Conservation (phyloP, 257 asterid genomes). For the Schizonepeta tenuifolia region DNA sequence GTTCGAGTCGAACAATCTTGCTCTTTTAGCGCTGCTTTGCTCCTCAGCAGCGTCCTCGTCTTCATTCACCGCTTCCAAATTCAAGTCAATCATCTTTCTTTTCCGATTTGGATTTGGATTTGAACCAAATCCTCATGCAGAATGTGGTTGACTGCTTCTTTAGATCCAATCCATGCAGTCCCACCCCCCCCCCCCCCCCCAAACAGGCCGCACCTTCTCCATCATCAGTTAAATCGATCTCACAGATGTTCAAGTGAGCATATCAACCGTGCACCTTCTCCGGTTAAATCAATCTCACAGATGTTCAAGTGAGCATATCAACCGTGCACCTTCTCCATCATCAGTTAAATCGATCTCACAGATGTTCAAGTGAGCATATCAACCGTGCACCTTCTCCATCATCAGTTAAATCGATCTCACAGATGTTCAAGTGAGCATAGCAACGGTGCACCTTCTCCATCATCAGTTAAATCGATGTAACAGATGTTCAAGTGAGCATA, state of each 20-base stretch:
- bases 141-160: constrained; percentile 36
- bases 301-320: constrained; percentile 29
- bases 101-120: not conserved
- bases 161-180: constrained; percentile 49
- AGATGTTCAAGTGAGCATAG: constrained; percentile 29
- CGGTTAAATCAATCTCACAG: no score
- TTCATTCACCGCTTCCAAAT: constrained; percentile 46
- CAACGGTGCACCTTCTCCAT: constrained; percentile 20
- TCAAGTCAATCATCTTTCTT: constrained; percentile 67
- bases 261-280: no score
- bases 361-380: constrained; percentile 29
- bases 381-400: constrained; percentile 27
- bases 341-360: not conserved
- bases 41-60: constrained; percentile 28
- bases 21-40: no score
- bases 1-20: constrained; percentile 68
- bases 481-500: constrained; percentile 29
- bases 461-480: constrained; percentile 14
- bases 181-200: no score
- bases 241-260: constrained; percentile 30
- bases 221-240: constrained; percentile 20
- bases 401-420: constrained; percentile 2
- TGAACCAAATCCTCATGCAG: constrained; percentile 20
- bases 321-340: constrained; percentile 29
- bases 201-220: constrained; percentile 37